These are phyloP conservation scores for Fagopyrum esculentum DNA, from an alignment of 148 eudicot genomes.

Conservation along the genomic window DNA sequence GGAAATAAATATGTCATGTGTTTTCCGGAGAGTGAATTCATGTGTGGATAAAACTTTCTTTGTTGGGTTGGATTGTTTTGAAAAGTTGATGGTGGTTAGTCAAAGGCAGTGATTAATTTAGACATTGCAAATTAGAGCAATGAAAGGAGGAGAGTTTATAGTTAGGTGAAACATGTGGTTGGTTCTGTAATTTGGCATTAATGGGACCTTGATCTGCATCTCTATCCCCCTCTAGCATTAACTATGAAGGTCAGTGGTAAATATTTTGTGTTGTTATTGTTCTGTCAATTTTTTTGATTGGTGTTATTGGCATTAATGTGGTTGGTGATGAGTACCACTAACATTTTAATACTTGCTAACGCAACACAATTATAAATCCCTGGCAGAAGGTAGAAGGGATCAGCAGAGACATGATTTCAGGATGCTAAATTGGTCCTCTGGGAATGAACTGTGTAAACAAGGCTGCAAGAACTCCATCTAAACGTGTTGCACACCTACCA, in stretches of 20 bases:
- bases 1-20: constrained; percentile 8
- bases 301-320: no score
- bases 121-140: background rate
- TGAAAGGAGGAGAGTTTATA: constrained; percentile 5
- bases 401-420: no score
- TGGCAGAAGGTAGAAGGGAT: no score
- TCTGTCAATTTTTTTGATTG: background rate
- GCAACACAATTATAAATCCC: no score
- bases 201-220: constrained; percentile 41
- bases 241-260: constrained; percentile 28
- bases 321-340: no score
- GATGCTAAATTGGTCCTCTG: no score
- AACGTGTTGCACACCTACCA: background rate
- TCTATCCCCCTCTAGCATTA: constrained; percentile 87
- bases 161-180: constrained; percentile 13
- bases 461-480: background rate
- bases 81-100: constrained; percentile 6
- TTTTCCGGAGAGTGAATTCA: constrained; percentile 17
- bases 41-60: constrained; percentile 18
- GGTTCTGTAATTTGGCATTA: constrained; percentile 8
- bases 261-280: background rate
- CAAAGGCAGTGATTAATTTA: constrained; percentile 8
- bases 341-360: no score
- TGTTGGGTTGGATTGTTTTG: constrained; percentile 11
- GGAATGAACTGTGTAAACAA: no score